Conservation (phyloP, 2,329 filamentous ascomycete species). For the Karstenula rhodostoma region DNA sequence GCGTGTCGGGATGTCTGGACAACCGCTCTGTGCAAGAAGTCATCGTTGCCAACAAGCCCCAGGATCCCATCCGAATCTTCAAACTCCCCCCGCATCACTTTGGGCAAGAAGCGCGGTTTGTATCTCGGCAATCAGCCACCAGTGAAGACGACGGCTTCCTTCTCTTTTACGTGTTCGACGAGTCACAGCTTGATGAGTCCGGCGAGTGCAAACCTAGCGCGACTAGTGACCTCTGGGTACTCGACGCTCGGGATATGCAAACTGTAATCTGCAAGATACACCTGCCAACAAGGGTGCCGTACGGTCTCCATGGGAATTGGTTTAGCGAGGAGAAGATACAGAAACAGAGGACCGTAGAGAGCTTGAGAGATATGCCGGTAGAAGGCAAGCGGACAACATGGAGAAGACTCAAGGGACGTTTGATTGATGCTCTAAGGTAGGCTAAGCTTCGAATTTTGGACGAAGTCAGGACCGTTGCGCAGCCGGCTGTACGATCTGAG, state of each 20-base stretch:
- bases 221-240: constrained; percentile 71
- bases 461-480: background rate
- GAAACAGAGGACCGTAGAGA: constrained; percentile 38
- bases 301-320: constrained; percentile 65
- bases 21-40: constrained; percentile 63
- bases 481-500: background rate
- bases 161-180: constrained; percentile 75
- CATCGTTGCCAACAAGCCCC: constrained; percentile 46
- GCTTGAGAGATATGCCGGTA: constrained; percentile 28
- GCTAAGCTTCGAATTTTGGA: background rate
- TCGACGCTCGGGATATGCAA: constrained; percentile 70
- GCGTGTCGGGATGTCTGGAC: constrained; percentile 70
- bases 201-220: constrained; percentile 55
- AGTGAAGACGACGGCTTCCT: constrained; percentile 73
- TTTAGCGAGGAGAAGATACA: constrained; percentile 46
- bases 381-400: background rate
- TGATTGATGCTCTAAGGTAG: constrained; percentile 12
- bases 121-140: constrained; percentile 51
- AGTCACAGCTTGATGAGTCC: constrained; percentile 65
- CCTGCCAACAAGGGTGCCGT: constrained; percentile 73
- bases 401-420: background rate
- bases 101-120: constrained; percentile 73
- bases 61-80: constrained; percentile 70
- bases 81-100: constrained; percentile 67
- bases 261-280: constrained; percentile 66